Evolutionary conservation across 2,329 filamentous ascomycete genomes (phyloP), one percentile per base, ranked within the genome.

Genomic region (Tolypocladium nubicola): DNA sequence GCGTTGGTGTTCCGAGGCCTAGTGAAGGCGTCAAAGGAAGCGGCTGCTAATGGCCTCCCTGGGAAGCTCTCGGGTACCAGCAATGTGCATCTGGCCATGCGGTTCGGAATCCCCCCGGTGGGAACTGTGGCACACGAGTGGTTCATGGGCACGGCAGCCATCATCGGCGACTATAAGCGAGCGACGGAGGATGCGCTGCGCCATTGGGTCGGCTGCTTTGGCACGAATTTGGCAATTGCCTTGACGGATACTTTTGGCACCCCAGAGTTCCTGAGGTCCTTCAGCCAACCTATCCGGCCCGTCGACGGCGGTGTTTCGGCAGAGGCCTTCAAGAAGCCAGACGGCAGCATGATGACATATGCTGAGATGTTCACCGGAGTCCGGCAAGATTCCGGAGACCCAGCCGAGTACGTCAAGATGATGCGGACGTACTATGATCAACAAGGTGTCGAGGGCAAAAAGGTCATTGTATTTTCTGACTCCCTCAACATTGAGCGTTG

Each of bases 111-210:
- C 52, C 76, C 84, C 4, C 91, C 94, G 0, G 83, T 97, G 14
- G 94, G 94, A 6, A 99, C 94, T 0, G 82, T 85, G 2, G 94
- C 94, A 0, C 94, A 99, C 68, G 94, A 99, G 74, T 99, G 94
- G 94, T 97, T 97, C 77, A 99, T 99, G 94, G 92, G 90, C 47
- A 93, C 96, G 61, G 94, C 94, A 1, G 92, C 94, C 43, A 90
- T 97, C 64, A 89, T 87, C 5, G 81, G 90, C 61, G 83, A 97
- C 72, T 99, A 99, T 69, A 81, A 84, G 64, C 79, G 82, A 60
- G 92, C 94, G 3, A 96, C 92, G 41, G 90, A 96, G 70, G 81
- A 87, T 61, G 92, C 90, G 0, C 76, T 99, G 63, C 80, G 84
- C 58, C 90, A 95, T 70, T 99, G 94, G 94, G 83, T 96, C 39